phyloP scores from a whole-genome alignment of 495 filamentous ascomycete genomes.

The Daldinia childiae region DNA sequence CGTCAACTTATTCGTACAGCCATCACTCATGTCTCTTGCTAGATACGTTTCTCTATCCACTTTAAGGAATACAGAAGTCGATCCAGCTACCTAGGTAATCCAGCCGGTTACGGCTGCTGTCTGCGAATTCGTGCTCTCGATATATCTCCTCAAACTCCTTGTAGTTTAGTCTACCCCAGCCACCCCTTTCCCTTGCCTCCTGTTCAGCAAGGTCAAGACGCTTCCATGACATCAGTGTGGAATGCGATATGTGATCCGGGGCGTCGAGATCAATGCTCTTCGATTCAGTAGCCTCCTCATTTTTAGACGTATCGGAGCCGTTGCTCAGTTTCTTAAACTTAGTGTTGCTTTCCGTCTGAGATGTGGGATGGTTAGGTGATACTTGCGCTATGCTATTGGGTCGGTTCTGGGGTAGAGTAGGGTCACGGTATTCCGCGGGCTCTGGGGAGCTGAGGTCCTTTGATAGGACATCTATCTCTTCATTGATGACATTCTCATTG shows the following conservation, averaged over 20 bases:
- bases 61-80: conserved; percentile 72
- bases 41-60: not conserved
- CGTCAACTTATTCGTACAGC: not conserved
- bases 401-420: conserved; percentile 76
- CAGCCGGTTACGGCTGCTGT: conserved; percentile 62
- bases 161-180: conserved; percentile 74
- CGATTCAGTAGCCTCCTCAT: conserved; percentile 5
- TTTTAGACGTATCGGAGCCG: not conserved
- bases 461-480: not conserved
- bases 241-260: conserved; percentile 34
- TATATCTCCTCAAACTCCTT: conserved; percentile 79
- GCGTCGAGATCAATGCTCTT: conserved; percentile 13
- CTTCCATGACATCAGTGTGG: conserved; percentile 59
- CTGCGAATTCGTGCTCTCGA: conserved; percentile 63
- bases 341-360: conserved; percentile 12
- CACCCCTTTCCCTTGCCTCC: conserved; percentile 73
- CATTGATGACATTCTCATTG: not conserved
- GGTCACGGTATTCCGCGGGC: conserved; percentile 58
- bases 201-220: conserved; percentile 69
- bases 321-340: not conserved
- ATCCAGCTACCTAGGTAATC: conserved; percentile 87
- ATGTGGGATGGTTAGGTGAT: conserved; percentile 15
- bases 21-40: not conserved
- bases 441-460: conserved; percentile 5
- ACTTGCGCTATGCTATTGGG: conserved; percentile 54